These are phyloP conservation scores for Zoysia pacifica DNA, from an alignment of 176 grass and related monocot species.

Conservation along the genomic window DNA sequence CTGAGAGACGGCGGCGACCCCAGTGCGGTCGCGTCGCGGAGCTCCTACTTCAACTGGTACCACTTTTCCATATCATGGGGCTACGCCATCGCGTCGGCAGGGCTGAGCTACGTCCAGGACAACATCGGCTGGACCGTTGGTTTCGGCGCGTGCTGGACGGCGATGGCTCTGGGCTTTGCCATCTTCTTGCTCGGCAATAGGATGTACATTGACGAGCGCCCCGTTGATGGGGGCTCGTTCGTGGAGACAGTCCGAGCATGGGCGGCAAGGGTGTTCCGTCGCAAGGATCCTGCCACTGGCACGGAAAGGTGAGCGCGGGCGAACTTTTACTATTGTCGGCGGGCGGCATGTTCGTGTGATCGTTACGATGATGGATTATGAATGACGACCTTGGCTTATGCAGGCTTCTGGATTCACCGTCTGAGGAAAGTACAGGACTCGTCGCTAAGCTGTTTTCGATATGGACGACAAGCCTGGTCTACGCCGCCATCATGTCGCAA, in stretches of 20 bases:
- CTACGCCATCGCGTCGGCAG: conserved; percentile 14
- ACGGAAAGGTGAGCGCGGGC: conserved; percentile 15
- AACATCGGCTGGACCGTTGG: conserved; percentile 61
- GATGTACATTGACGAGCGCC: conserved; percentile 27
- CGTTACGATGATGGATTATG: too few species aligned
- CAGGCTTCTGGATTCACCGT: neutral
- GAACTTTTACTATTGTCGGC: too few species aligned
- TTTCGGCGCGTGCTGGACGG: conserved; percentile 53
- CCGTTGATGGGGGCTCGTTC: neutral
- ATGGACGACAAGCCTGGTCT: conserved; percentile 56
- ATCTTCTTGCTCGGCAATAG: conserved; percentile 49
- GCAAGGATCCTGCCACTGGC: neutral
- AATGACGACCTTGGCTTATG: neutral
- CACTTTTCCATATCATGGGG: conserved; percentile 60
- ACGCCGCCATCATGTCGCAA: conserved; percentile 41
- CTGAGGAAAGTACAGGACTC: conserved; percentile 31
- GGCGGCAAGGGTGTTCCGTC: neutral
- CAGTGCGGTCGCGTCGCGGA: conserved; percentile 20
- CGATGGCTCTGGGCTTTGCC: conserved; percentile 38
- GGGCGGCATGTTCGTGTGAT: neutral
- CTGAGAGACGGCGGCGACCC: neutral
- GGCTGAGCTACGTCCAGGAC: conserved; percentile 61
- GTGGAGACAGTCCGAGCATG: neutral
- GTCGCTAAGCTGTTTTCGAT: conserved; percentile 44
- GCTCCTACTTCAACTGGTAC: conserved; percentile 84